Base-by-base conservation (phyloP, 257 asterid genomes). In the Solanum tacnaense region DNA sequence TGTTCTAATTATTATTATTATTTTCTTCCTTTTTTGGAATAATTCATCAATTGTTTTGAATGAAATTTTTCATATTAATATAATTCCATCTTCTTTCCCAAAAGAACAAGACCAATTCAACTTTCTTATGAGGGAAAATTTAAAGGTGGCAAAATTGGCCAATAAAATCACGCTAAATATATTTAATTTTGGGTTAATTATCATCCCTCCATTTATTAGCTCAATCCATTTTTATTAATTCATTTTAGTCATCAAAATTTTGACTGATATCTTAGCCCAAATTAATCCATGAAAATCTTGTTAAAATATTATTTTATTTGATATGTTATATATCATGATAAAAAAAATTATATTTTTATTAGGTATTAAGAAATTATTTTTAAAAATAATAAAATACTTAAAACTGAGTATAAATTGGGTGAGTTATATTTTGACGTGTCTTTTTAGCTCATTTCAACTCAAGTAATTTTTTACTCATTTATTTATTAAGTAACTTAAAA, bases 391-490 rank as follows among this genome's bases (percentile, higher is more conserved):
- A 67, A 27, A 11, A 27, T 8, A 6, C 6, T 27, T 25, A 12
- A 27, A 68, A 68, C 10, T 27, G 3, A 25, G 2, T 68, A 68
- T 27, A 13, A 68, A 68, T 27, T 13, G 6, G 5, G 32, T 7
- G 21, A 27, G 5, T 68, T 13, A 68, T 0, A 68, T 13, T 68
- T 68, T 27, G 1, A 68, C 11, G 2, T 27, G 4, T 15, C 15
- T 27, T 67, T 27, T 67, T 6, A 27, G 5, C 23, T 7, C 36
- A 68, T 68, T 68, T 27, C 20, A 62, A n/a, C 29, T 62, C 71
- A 62, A 10, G 3, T n/a, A 68, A 27, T 4, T 6, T 68, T 27
- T 68, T 3, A 27, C 0, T 4, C 20, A 0, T n/a, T 0, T 0
- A 68, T 68, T 12, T 27, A 27, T 68, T 1, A 44, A 44, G 16